Evolutionary conservation across 805 yeast species (phyloP).

Genomic region (Kodamaea neixiangensis): DNA sequence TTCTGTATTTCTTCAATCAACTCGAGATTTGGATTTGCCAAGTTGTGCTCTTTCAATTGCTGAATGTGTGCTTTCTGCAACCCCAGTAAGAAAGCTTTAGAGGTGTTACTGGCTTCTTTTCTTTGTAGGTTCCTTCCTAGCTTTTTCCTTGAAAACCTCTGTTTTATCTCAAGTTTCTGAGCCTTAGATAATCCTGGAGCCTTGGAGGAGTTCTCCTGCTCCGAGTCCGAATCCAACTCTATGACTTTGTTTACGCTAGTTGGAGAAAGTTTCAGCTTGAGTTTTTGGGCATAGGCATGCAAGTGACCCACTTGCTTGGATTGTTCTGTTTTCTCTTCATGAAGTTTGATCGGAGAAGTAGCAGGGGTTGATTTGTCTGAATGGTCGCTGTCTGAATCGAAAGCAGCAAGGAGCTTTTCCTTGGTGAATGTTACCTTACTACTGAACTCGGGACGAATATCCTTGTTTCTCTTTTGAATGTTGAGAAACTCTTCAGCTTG

Average conservation of each 20-base stretch:
- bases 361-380: conserved; percentile 28
- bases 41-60: conserved; percentile 37
- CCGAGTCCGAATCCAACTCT: conserved; percentile 32
- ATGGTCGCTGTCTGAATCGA: conserved; percentile 17
- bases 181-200: conserved; percentile 35
- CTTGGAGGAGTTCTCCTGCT: conserved; percentile 17
- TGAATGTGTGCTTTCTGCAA: conserved; percentile 46
- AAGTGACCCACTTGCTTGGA: conserved; percentile 24
- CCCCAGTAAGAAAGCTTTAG: conserved; percentile 32
- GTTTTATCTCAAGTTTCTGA: conserved; percentile 31
- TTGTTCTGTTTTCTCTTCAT: background rate
- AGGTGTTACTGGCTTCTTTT: conserved; percentile 5
- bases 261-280: conserved; percentile 30
- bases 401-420: conserved; percentile 34
- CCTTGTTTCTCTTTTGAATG: conserved; percentile 32
- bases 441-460: conserved; percentile 33
- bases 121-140: conserved; percentile 12
- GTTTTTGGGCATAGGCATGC: conserved; percentile 35
- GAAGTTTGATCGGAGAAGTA: conserved; percentile 31
- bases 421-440: conserved; percentile 30
- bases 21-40: conserved; percentile 27
- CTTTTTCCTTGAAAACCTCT: conserved; percentile 30
- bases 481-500: conserved; percentile 36
- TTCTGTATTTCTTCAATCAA: conserved; percentile 38
- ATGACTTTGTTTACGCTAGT: conserved; percentile 24